Percentiles rank a stretch among this genome's conserved stretches.
phyloP scores from a whole-genome alignment of 345 rosid species.

The Laguncularia racemosa region DNA sequence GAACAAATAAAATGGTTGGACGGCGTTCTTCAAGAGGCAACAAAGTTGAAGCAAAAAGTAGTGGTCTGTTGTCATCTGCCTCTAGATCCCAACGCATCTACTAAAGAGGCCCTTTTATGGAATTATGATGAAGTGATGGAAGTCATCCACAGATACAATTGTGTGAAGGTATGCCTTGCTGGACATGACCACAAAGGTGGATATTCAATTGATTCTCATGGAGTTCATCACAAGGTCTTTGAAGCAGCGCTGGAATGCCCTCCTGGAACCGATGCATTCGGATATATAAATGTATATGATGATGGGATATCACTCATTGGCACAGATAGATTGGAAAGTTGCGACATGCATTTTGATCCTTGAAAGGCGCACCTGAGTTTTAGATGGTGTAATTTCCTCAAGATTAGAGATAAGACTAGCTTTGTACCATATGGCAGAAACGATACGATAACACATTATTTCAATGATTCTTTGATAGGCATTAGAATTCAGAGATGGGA shows the following conservation, averaged over 20 bases:
- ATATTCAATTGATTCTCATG: slow-evolving; percentile 62
- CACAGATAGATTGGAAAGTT: slow-evolving; percentile 48
- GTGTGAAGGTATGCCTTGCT: slow-evolving; percentile 77
- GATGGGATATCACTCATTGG: slow-evolving; percentile 61
- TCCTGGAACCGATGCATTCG: slow-evolving; percentile 76
- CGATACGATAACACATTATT: no score
- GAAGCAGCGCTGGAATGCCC: slow-evolving; percentile 95
- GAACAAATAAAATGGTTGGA: slow-evolving; percentile 75
- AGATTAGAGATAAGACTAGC: no score
- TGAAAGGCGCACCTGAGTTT: not conserved
- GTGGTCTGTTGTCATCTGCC: slow-evolving; percentile 86
- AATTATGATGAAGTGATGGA: slow-evolving; percentile 77
- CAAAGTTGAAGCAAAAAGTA: slow-evolving; percentile 54
- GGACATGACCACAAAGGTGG: slow-evolving; percentile 91
- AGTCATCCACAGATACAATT: slow-evolving; percentile 50
- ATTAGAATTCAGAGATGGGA: no score
- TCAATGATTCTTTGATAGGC: no score
- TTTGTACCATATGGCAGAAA: no score
- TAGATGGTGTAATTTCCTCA: no score
- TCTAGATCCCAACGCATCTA: slow-evolving; percentile 50
- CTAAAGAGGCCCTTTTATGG: slow-evolving; percentile 65
- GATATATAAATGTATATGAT: slow-evolving; percentile 64
- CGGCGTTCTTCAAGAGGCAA: slow-evolving; percentile 56
- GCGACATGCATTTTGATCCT: slow-evolving; percentile 27
- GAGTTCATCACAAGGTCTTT: slow-evolving; percentile 73